phyloP scores from a whole-genome alignment of 257 asterid species.

The Verbascum thapsus region DNA sequence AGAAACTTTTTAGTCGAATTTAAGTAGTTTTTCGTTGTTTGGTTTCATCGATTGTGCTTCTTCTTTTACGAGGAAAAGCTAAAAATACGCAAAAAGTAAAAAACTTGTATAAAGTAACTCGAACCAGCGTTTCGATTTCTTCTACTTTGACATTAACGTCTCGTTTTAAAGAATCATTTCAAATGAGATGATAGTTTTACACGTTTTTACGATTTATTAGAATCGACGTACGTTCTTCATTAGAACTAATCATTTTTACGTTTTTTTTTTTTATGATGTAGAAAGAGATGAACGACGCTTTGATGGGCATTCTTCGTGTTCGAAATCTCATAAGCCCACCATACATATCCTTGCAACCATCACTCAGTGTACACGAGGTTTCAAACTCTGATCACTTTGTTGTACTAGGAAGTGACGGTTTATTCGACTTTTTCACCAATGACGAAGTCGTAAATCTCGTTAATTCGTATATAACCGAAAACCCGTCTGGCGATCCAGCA shows the following conservation, averaged over 20 bases:
- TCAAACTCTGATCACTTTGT: slow-evolving; percentile 75
- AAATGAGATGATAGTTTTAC: no score
- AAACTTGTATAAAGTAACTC: no score
- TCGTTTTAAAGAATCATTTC: no score
- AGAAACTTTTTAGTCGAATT: no score
- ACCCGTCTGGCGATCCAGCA: slow-evolving; percentile 92
- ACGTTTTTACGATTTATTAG: not conserved
- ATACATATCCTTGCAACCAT: slow-evolving; percentile 75
- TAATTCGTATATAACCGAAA: slow-evolving; percentile 49
- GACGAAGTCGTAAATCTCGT: slow-evolving; percentile 81
- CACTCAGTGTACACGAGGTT: slow-evolving; percentile 64
- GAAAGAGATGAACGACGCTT: slow-evolving; percentile 87
- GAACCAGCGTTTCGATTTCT: no score
- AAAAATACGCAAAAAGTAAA: no score
- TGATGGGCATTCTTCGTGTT: slow-evolving; percentile 95
- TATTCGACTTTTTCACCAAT: slow-evolving; percentile 90
- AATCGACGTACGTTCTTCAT: slow-evolving; percentile 8
- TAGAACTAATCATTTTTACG: slow-evolving; percentile 16
- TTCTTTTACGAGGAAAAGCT: no score
- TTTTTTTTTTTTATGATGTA: slow-evolving; percentile 35
- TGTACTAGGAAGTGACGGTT: slow-evolving; percentile 94
- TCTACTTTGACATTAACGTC: no score
- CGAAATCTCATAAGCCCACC: slow-evolving; percentile 88
- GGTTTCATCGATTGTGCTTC: no score
- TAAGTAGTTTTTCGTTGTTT: no score